Percentiles rank a stretch among this genome's conserved stretches.
Conservation (phyloP, 331 rosid species). For the Quercus lobata region DNA sequence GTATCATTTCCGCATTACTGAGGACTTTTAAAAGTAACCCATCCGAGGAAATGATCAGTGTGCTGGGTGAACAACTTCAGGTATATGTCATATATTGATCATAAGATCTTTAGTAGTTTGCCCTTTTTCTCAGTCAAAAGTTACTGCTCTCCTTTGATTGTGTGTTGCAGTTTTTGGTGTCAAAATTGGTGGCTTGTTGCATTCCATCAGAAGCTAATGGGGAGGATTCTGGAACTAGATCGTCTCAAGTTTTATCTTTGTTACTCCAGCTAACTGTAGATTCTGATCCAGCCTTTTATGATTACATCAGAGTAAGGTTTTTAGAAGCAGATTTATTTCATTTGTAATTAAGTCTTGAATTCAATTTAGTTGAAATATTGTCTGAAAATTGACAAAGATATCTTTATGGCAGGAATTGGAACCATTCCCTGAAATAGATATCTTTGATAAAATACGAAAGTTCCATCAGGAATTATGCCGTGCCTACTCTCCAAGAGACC, state of each 20-base stretch:
- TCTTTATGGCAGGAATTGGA: constrained; percentile 64
- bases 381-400: constrained; percentile 7
- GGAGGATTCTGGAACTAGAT: constrained; percentile 28
- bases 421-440: constrained; percentile 70
- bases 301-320: constrained; percentile 66
- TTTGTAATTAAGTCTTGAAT: neutral
- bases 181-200: constrained; percentile 83
- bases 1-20: constrained; percentile 55
- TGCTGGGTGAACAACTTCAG: constrained; percentile 91
- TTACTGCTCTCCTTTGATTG: constrained; percentile 13
- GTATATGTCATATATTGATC: constrained; percentile 28
- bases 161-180: constrained; percentile 66
- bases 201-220: constrained; percentile 51
- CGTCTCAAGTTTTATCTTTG: constrained; percentile 59
- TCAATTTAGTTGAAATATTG: neutral
- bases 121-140: constrained; percentile 1
- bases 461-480: constrained; percentile 74
- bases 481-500: constrained; percentile 69
- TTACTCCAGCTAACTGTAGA: constrained; percentile 64
- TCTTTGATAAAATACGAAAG: constrained; percentile 56
- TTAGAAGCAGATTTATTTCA: constrained; percentile 1
- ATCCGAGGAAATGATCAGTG: constrained; percentile 45
- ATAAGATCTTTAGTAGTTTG: neutral
- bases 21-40: constrained; percentile 31
- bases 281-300: constrained; percentile 75